These are phyloP conservation scores for Apophysomyces variabilis DNA, from an alignment of 371 early-diverging fungal genomes.

Conservation along the genomic window DNA sequence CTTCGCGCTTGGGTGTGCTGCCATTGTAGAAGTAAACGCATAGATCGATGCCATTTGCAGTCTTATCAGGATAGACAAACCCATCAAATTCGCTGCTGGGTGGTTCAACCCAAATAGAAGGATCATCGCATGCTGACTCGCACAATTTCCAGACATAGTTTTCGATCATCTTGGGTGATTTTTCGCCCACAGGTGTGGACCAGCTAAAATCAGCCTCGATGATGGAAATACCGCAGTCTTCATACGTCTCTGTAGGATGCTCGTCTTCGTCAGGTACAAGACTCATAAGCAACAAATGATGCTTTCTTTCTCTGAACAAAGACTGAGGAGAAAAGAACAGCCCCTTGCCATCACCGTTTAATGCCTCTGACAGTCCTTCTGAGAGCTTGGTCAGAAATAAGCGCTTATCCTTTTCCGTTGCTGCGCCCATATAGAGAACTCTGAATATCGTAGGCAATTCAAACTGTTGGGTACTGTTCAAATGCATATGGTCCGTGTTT, in stretches of 20 bases:
- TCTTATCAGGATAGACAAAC: conserved; percentile 39
- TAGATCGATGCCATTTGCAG: conserved; percentile 51
- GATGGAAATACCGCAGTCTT: conserved; percentile 49
- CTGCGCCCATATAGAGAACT: conserved; percentile 46
- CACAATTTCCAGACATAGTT: conserved; percentile 38
- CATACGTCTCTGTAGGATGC: conserved; percentile 31
- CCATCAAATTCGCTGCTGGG: conserved; percentile 17
- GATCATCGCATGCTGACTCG: conserved; percentile 26
- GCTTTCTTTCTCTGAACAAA: conserved; percentile 40
- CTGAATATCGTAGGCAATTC: conserved; percentile 35
- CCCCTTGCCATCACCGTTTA: conserved; percentile 16
- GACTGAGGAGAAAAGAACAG: conserved; percentile 11
- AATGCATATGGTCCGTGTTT: neutral
- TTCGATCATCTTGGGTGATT: conserved; percentile 23
- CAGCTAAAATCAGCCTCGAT: conserved; percentile 56
- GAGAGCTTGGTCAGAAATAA: conserved; percentile 39
- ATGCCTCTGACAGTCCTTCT: conserved; percentile 33
- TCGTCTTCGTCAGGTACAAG: conserved; percentile 23
- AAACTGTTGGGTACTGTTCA: conserved; percentile 13
- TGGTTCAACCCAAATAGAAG: conserved; percentile 12
- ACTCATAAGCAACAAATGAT: conserved; percentile 34
- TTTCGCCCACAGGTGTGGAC: conserved; percentile 25
- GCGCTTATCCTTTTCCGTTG: conserved; percentile 34
- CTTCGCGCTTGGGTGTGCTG: conserved; percentile 12
- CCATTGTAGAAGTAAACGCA: conserved; percentile 51